Evolutionary conservation across 352 stramenopile genomes (phyloP).

Genomic region (Globisporangium alternatum): DNA sequence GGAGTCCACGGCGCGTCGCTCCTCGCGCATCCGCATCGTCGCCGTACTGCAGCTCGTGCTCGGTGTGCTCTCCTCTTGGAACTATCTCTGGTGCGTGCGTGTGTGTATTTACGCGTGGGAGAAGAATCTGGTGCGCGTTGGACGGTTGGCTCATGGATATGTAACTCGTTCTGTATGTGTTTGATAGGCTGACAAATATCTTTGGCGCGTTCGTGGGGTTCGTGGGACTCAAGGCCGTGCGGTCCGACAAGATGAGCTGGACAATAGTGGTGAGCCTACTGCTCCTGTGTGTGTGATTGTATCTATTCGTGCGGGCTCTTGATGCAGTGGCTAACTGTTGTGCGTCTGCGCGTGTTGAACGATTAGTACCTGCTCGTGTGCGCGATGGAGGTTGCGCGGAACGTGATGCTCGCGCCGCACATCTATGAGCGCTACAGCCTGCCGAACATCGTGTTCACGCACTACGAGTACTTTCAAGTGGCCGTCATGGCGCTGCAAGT

Average conservation of each 20-base stretch:
- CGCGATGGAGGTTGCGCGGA: slow-evolving; percentile 66
- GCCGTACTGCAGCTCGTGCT: slow-evolving; percentile 57
- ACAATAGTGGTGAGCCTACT: slow-evolving; percentile 59
- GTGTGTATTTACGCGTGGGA: not conserved
- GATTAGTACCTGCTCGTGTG: slow-evolving; percentile 65
- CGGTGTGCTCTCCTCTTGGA: slow-evolving; percentile 52
- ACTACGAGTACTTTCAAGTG: slow-evolving; percentile 81
- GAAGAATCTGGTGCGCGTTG: not conserved
- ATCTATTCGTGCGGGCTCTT: slow-evolving; percentile 1
- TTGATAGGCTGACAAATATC: slow-evolving; percentile 56
- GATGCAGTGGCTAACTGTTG: not conserved
- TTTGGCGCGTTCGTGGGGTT: slow-evolving; percentile 69
- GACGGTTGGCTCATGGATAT: not conserved
- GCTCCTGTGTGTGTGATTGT: not conserved
- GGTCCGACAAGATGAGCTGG: slow-evolving; percentile 77
- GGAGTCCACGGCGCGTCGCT: slow-evolving; percentile 55
- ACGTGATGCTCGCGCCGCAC: slow-evolving; percentile 62
- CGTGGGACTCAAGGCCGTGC: slow-evolving; percentile 65
- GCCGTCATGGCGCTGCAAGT: slow-evolving; percentile 57
- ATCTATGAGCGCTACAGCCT: slow-evolving; percentile 59
- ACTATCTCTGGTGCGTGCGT: slow-evolving; percentile 61
- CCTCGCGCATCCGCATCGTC: slow-evolving; percentile 65
- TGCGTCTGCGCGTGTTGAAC: not conserved
- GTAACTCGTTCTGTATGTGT: not conserved
- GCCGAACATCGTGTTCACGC: slow-evolving; percentile 51